Percentiles rank a stretch among this genome's conserved stretches.
Conservation (phyloP, 805 yeast species). For the Ogataea dorogensis region DNA sequence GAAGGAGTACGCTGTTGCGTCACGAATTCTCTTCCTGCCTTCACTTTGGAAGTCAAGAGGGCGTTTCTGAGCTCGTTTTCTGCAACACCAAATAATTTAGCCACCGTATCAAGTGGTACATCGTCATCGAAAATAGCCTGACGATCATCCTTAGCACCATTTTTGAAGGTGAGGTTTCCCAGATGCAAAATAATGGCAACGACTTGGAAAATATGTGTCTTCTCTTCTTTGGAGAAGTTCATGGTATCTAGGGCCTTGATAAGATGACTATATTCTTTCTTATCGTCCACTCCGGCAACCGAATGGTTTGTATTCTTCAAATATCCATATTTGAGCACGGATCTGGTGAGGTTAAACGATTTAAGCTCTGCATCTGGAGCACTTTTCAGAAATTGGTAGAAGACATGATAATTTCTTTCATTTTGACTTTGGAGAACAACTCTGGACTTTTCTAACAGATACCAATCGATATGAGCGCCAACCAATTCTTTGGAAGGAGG, state of each 20-base stretch:
- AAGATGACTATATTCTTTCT: constrained; percentile 60
- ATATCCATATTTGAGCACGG: constrained; percentile 51
- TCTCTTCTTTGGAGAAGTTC: constrained; percentile 61
- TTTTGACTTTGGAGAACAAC: constrained; percentile 70
- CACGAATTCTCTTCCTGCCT: constrained; percentile 87
- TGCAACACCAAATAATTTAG: constrained; percentile 63
- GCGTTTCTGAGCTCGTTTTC: constrained; percentile 51
- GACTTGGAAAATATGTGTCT: constrained; percentile 56
- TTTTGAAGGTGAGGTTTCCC: constrained; percentile 77
- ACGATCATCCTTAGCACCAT: constrained; percentile 55
- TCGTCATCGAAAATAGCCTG: constrained; percentile 68
- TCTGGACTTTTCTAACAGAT: constrained; percentile 88
- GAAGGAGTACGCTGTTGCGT: constrained; percentile 72
- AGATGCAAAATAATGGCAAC: constrained; percentile 78
- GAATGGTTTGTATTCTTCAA: constrained; percentile 52
- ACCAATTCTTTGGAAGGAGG: constrained; percentile 55
- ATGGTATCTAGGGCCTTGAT: constrained; percentile 67
- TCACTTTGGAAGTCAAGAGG: constrained; percentile 75
- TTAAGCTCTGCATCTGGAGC: constrained; percentile 49
- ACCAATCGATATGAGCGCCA: constrained; percentile 95
- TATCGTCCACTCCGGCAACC: constrained; percentile 77
- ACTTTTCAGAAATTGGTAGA: constrained; percentile 82
- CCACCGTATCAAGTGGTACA: constrained; percentile 49
- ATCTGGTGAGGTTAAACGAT: constrained; percentile 41
- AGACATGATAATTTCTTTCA: constrained; percentile 92